Conservation (phyloP, 2,329 filamentous ascomycete genomes). For the Pezicula neosporulosa region DNA sequence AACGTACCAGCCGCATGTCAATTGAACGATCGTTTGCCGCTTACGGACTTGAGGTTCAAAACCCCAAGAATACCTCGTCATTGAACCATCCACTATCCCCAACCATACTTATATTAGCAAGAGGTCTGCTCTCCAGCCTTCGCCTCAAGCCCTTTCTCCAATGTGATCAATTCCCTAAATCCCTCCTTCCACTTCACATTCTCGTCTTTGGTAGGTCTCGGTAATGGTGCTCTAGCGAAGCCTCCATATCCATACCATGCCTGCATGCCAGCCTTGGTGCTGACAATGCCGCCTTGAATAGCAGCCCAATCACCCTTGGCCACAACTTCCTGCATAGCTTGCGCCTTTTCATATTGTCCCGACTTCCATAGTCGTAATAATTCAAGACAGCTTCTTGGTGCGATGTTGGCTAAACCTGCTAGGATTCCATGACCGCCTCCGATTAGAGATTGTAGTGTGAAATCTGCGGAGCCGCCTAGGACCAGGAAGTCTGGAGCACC, state of each 20-base stretch:
- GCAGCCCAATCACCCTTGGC: slow-evolving; percentile 67
- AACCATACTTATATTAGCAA: no score
- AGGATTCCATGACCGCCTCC: slow-evolving; percentile 71
- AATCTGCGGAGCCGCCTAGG: slow-evolving; percentile 71
- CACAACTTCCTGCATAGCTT: slow-evolving; percentile 59
- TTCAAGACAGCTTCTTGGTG: slow-evolving; percentile 61
- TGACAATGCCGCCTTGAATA: slow-evolving; percentile 66
- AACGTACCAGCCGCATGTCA: no score
- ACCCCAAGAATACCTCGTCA: no score
- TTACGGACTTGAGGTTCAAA: no score
- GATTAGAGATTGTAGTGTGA: slow-evolving; percentile 66
- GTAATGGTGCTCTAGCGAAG: slow-evolving; percentile 44
- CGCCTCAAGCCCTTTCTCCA: slow-evolving; percentile 39
- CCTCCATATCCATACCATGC: slow-evolving; percentile 63
- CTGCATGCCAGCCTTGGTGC: slow-evolving; percentile 63
- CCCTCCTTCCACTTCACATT: slow-evolving; percentile 50
- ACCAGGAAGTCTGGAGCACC: slow-evolving; percentile 55
- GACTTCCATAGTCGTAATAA: slow-evolving; percentile 56
- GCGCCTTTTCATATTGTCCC: slow-evolving; percentile 58
- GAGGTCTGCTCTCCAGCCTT: no score
- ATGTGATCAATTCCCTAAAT: slow-evolving; percentile 46
- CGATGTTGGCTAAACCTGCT: slow-evolving; percentile 67
- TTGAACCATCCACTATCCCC: no score
- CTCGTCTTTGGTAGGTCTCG: slow-evolving; percentile 47
- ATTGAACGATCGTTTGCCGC: no score